These are phyloP conservation scores for Marasmius tenuissimus DNA, from an alignment of 1,284 basidiomycete genomes.

Conservation along the genomic window DNA sequence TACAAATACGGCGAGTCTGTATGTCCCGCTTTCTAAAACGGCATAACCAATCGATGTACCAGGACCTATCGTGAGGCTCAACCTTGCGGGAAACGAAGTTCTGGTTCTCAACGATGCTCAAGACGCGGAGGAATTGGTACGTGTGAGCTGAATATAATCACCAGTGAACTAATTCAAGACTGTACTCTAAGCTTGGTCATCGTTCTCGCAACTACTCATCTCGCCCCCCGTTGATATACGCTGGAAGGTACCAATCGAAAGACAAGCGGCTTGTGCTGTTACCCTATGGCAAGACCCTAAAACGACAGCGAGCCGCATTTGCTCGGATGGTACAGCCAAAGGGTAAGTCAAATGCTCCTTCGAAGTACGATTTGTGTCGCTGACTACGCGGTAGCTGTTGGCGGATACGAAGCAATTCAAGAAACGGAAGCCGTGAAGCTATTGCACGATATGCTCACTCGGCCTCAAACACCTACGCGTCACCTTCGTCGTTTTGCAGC, in stretches of 20 bases:
- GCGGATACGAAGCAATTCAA: neutral
- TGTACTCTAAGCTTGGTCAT: neutral
- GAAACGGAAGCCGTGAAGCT: neutral
- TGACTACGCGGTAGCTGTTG: neutral
- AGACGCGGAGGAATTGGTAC: conserved; percentile 2
- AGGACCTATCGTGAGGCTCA: neutral
- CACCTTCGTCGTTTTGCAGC: conserved; percentile 19
- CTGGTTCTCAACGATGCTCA: neutral
- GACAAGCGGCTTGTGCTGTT: neutral
- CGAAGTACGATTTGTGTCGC: neutral
- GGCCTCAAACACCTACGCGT: neutral
- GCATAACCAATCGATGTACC: neutral
- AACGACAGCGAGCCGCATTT: neutral
- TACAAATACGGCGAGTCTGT: neutral
- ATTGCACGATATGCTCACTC: neutral
- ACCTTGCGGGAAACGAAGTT: conserved; percentile 1
- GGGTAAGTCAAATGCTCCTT: neutral
- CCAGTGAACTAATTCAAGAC: neutral
- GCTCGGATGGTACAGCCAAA: neutral
- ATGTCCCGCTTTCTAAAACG: neutral
- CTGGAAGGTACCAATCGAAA: conserved; percentile 3
- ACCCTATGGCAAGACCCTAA: neutral
- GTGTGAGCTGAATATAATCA: neutral
- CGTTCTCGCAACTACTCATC: conserved; percentile 2
- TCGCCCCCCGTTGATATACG: neutral